These are phyloP conservation scores for Phytophthora hibernalis DNA, from an alignment of 352 stramenopile species.

Conservation along the genomic window DNA sequence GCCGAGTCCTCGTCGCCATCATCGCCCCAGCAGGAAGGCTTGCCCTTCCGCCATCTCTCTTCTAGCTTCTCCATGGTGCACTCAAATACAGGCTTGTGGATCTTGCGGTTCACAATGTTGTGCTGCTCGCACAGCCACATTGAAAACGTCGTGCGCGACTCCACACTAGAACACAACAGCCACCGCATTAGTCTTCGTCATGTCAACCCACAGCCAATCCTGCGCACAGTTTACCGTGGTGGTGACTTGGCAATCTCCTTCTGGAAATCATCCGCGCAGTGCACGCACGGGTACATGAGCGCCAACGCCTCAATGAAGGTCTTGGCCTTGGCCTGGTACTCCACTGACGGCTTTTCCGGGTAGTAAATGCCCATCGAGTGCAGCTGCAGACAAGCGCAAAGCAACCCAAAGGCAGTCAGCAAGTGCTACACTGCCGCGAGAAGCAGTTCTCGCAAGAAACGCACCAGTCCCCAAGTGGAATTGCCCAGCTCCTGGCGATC, in stretches of 20 bases:
- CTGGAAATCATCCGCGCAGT: slow-evolving; percentile 97
- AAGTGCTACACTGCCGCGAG: not conserved
- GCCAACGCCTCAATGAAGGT: slow-evolving; percentile 93
- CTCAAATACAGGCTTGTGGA: slow-evolving; percentile 94
- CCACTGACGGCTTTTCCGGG: slow-evolving; percentile 92
- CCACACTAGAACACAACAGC: slow-evolving; percentile 58
- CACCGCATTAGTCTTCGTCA: not conserved
- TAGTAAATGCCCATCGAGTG: slow-evolving; percentile 97
- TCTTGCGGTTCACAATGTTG: slow-evolving; percentile 98
- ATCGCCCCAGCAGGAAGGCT: slow-evolving; percentile 84
- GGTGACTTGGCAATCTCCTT: slow-evolving; percentile 93
- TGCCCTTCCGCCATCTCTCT: slow-evolving; percentile 95
- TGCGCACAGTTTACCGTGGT: slow-evolving; percentile 68
- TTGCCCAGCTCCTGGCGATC: slow-evolving; percentile 88
- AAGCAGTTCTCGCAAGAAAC: slow-evolving; percentile 11
- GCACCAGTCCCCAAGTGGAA: slow-evolving; percentile 89
- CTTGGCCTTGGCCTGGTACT: slow-evolving; percentile 91
- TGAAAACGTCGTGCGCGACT: slow-evolving; percentile 93
- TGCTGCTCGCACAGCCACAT: slow-evolving; percentile 98
- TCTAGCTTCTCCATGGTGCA: slow-evolving; percentile 95
- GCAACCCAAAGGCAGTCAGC: not conserved
- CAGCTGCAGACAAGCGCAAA: slow-evolving; percentile 51
- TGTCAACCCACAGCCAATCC: not conserved
- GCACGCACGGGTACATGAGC: slow-evolving; percentile 92
- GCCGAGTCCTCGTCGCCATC: slow-evolving; percentile 46